A percentile compares a stretch with the other conserved stretches of the same genome.
Evolutionary conservation across 192 early-diverging fungal genomes (phyloP).

Genomic region (Backusella liffmaniae): DNA sequence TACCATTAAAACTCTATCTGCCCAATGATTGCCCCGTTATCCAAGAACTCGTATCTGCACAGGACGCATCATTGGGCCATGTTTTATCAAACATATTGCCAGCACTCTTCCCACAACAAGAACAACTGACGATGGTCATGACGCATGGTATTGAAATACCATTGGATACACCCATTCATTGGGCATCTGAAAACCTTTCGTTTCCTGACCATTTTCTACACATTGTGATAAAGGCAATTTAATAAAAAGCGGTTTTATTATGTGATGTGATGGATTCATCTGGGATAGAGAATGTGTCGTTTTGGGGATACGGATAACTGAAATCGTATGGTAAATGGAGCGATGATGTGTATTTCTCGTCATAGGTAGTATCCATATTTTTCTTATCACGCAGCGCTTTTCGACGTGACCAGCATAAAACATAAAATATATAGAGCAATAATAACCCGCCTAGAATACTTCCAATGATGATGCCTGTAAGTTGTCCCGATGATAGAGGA

Average conservation of each 20-base stretch:
- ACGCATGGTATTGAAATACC: constrained; percentile 70
- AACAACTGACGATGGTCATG: constrained; percentile 25
- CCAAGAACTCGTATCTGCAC: constrained; percentile 57
- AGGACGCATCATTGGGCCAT: constrained; percentile 46
- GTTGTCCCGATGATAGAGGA: not conserved
- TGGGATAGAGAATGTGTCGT: not conserved
- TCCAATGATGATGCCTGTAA: not conserved
- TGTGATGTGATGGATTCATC: not conserved
- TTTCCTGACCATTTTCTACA: constrained; percentile 87
- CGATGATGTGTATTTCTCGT: not conserved
- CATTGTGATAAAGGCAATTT: constrained; percentile 49
- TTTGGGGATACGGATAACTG: not conserved
- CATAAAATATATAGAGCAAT: not conserved
- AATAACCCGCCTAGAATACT: not conserved
- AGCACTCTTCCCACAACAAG: constrained; percentile 41
- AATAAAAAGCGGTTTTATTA: not conserved
- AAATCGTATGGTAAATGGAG: not conserved
- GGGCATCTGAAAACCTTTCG: constrained; percentile 73
- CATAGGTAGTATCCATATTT: not conserved
- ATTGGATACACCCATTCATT: constrained; percentile 70
- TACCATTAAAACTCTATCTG: constrained; percentile 63
- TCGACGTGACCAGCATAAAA: not conserved
- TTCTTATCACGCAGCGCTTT: not conserved
- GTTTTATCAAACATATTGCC: constrained; percentile 51
- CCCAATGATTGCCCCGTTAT: constrained; percentile 56